Conservation (phyloP, 495 filamentous ascomycete genomes). For the Tuber melanosporum region DNA sequence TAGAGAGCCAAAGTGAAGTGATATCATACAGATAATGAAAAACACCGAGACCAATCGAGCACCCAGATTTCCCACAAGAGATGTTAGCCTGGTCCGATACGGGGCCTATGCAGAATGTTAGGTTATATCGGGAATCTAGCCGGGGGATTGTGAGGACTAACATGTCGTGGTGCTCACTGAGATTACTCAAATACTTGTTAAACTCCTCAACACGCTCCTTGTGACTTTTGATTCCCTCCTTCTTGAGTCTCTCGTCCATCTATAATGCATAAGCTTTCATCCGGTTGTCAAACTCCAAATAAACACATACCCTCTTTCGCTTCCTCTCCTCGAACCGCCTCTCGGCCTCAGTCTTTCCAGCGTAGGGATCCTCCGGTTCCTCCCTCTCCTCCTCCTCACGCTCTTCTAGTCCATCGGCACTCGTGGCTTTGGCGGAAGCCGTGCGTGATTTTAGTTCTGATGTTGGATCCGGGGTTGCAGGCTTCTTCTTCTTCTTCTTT, state of each 20-base stretch:
- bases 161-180: constrained; percentile 99
- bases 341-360: constrained; percentile 79
- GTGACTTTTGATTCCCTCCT: constrained; percentile 80
- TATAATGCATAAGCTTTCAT: constrained; percentile 32
- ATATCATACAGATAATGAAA: constrained; percentile 13
- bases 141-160: constrained; percentile 15
- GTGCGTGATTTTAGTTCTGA: constrained; percentile 7
- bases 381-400: constrained; percentile 8
- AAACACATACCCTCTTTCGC: constrained; percentile 63
- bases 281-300: background rate
- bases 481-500: constrained; percentile 39
- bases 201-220: constrained; percentile 94
- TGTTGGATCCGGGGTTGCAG: background rate
- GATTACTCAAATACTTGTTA: constrained; percentile 80
- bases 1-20: background rate
- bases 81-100: constrained; percentile 42
- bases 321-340: constrained; percentile 68
- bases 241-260: constrained; percentile 67
- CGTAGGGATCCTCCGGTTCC: constrained; percentile 30
- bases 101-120: constrained; percentile 35
- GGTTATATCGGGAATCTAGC: constrained; percentile 3
- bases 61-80: constrained; percentile 11
- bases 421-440: constrained; percentile 5
- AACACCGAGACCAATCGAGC: constrained; percentile 13
- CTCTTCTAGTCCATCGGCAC: background rate